Evolutionary conservation across 2,329 filamentous ascomycete genomes (phyloP).

Genomic region (Aciculosporium take): DNA sequence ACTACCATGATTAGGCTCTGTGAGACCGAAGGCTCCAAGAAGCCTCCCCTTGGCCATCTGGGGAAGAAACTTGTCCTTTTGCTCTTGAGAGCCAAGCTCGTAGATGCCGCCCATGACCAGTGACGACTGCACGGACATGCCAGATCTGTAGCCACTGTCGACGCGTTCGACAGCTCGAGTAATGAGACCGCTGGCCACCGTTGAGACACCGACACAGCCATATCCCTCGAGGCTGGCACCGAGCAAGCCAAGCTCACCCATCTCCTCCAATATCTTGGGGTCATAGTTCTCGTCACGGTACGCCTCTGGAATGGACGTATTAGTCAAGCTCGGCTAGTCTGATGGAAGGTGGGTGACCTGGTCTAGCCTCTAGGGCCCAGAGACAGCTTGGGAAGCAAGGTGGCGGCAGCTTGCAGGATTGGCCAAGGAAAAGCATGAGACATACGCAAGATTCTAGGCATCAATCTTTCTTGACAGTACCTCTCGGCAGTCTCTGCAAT

Average conservation of each 20-base stretch:
- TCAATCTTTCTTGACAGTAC: constrained; percentile 83
- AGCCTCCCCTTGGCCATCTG: constrained; percentile 70
- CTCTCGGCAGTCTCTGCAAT: constrained; percentile 82
- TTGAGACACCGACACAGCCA: constrained; percentile 75
- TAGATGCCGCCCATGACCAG: constrained; percentile 88
- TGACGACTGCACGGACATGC: constrained; percentile 86
- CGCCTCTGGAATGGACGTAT: constrained; percentile 42
- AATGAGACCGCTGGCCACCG: constrained; percentile 78
- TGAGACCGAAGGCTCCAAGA: constrained; percentile 76
- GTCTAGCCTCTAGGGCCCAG: neutral
- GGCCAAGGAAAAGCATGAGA: constrained; percentile 3
- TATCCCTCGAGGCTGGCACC: constrained; percentile 80
- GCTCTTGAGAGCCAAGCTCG: constrained; percentile 73
- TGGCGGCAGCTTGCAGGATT: neutral
- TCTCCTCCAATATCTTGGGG: constrained; percentile 70
- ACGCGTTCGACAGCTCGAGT: constrained; percentile 82
- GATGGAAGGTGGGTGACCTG: neutral
- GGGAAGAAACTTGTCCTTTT: constrained; percentile 73
- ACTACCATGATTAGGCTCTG: constrained; percentile 84
- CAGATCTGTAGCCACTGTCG: constrained; percentile 81
- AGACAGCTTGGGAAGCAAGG: neutral
- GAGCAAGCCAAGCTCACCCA: constrained; percentile 82
- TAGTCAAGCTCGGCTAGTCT: constrained; percentile 2
- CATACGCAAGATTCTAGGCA: constrained; percentile 74
- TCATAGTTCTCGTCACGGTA: constrained; percentile 80